Evolutionary conservation across 2,329 filamentous ascomycete species (phyloP), one percentile per base, ranked within the genome.

Genomic region (Arthrobotrys sphaeroides): DNA sequence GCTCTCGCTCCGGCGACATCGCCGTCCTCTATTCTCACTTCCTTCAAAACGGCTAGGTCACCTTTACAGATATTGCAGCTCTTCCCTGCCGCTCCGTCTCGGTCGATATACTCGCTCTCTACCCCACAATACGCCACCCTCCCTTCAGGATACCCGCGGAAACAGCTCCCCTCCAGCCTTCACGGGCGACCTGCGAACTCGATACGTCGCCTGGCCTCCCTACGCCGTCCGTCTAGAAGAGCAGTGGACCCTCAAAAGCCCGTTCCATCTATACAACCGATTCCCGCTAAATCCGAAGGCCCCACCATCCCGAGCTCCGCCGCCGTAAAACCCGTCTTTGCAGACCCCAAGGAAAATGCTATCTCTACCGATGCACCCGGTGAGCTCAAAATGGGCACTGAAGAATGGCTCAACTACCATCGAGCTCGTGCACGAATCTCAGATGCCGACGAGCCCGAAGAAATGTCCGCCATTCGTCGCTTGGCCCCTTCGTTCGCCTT

Each of bases 401-500:
- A 47, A 16, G 53, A 61, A 57, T 74, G 70, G 70, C 68, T 62
- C 10, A 65, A 74, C 12, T 74, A 55, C 45, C 45, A 74, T 36
- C 43, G 70, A 3, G 62, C 47, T 10, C 33, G 43, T 0, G 53
- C 61, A 26, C 57, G 20, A n/a, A 45, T 74, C 16, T 64, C 62
- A 1, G 45, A 74, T 18, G 60, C 61, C 5, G 28, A 66, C 16
- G 70, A 62, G 4, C 70, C 70, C 2, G 70, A 74, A n/a, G 70
- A 74, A 38, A 74, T 67, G 24, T 47, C 61, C 10, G 31, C 70
- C 1, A 22, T 67, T 42, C 79, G 80, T 53, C 82, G 83, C 16
- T 79, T 84, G 5, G 80, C 78, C 7, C 82, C 82, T 3, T 79
- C 81, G 2, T 78, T 82, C 68, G 59, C 83, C 26, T 77, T 84